Evolutionary conservation across 2,329 filamentous ascomycete species (phyloP).

Genomic region (Fusarium pilosicola): DNA sequence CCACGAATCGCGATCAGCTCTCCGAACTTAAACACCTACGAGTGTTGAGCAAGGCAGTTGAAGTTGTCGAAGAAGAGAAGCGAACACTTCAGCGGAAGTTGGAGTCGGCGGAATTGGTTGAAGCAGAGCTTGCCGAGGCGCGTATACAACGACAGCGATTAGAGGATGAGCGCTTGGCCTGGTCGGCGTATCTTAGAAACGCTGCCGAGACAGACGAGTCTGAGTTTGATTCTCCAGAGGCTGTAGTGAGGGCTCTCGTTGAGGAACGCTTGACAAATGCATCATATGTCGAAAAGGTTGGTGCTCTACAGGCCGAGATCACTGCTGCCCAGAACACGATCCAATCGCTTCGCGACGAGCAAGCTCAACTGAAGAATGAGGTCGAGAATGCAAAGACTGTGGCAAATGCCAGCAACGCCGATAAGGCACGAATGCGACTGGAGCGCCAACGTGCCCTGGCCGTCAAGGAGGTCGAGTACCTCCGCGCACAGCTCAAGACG

Average conservation of each 20-base stretch:
- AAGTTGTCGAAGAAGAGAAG: constrained; percentile 96
- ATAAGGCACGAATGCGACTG: constrained; percentile 77
- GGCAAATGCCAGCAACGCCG: constrained; percentile 59
- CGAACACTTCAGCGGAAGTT: constrained; percentile 80
- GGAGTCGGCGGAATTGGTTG: constrained; percentile 76
- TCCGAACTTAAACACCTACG: constrained; percentile 84
- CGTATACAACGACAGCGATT: constrained; percentile 85
- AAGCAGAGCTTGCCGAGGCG: constrained; percentile 81
- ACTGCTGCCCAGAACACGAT: constrained; percentile 81
- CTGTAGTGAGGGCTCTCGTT: constrained; percentile 84
- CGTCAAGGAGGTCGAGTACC: constrained; percentile 91
- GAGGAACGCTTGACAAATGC: constrained; percentile 84
- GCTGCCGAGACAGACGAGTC: constrained; percentile 69
- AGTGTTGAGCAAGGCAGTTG: constrained; percentile 84
- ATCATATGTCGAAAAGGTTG: constrained; percentile 82
- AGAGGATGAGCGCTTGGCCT: constrained; percentile 87
- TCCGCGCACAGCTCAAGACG: constrained; percentile 89
- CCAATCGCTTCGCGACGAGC: constrained; percentile 76
- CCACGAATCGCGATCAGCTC: constrained; percentile 80
- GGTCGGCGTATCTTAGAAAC: constrained; percentile 84
- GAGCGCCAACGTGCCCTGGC: constrained; percentile 88
- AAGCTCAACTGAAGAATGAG: constrained; percentile 70
- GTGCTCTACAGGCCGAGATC: constrained; percentile 81
- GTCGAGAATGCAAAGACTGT: constrained; percentile 73
- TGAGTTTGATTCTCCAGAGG: constrained; percentile 89